Base-by-base conservation (phyloP, 2,329 filamentous ascomycete species). In the Hyphodiscus sp. region DNA sequence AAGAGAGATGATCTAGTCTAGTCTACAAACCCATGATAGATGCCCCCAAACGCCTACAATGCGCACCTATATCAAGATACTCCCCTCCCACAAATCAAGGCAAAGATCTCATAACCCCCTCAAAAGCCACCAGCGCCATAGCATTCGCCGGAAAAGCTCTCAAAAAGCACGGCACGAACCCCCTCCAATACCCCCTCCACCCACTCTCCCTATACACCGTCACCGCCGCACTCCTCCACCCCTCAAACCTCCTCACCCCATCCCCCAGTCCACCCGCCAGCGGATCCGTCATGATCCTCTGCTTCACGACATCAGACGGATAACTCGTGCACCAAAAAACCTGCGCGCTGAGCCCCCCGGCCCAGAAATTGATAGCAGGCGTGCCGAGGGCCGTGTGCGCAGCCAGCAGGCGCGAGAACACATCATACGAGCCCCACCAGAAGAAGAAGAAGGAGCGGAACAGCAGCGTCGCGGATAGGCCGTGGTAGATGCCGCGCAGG, bases 351-450 rank as follows among this genome's bases (percentile, higher is more conserved):
- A 97, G 73, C 0, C 94, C 94, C 2, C 94, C 94, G 0, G 94
- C 92, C 92, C 92, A 97, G 74, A 99, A 99, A 69, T 97, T 97
- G 66, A 97, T 78, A 1, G 85, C 85, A 0, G 94, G 90, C 0
- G 83, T 82, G 51, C 87, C 87, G 51, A 96, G 73, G 13, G 63
- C 71, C 2, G 91, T 96, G 63, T 83, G 75, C 18, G 80, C 71
- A 51, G 80, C 75, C 67, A 97, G 74, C 55, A 78, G 73, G 20
- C 82, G 77, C 5, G 89, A 88, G 62, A 97, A 79, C 29, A 96
- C 63, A 65, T 96, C 92, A 74, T 99, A 99, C 56, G 84, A 87
- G n/a, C 85, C 85, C 94, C 94, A 99, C 91, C 91, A 97, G 75
- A 86, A 94, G 78, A 96, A 96, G 77, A 99, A 99, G 74, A 92